phyloP scores from a whole-genome alignment of 805 yeast species.

The Kodamaea restingae region DNA sequence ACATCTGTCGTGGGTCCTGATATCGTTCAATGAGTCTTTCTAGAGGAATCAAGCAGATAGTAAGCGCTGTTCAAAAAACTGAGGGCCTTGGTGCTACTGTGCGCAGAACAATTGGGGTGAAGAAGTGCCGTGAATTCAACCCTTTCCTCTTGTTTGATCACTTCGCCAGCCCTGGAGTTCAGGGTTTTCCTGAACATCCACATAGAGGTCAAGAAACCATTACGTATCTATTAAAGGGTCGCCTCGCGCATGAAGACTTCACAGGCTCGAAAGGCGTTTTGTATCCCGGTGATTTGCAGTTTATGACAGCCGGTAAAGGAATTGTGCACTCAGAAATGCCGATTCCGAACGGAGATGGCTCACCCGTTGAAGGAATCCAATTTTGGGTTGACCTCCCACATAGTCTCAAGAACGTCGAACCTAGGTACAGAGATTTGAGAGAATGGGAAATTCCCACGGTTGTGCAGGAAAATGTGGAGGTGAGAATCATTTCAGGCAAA shows the following conservation, averaged over 20 bases:
- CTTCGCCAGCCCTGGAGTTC: conserved; percentile 57
- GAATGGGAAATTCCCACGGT: conserved; percentile 61
- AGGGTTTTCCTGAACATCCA: conserved; percentile 82
- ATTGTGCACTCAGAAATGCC: conserved; percentile 88
- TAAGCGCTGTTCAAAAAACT: conserved; percentile 59
- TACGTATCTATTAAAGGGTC: conserved; percentile 61
- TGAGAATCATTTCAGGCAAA: conserved; percentile 74
- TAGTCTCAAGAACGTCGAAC: conserved; percentile 56
- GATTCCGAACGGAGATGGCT: conserved; percentile 44
- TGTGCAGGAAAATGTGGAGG: conserved; percentile 56
- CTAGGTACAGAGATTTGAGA: conserved; percentile 75
- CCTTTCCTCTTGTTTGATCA: conserved; percentile 85
- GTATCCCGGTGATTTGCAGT: conserved; percentile 80
- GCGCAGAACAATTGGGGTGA: conserved; percentile 73
- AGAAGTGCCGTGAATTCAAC: conserved; percentile 64
- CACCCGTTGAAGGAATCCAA: conserved; percentile 63
- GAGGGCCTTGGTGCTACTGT: conserved; percentile 91
- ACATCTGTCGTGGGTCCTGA: not conserved
- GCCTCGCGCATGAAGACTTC: conserved; percentile 79
- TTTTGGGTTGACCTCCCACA: conserved; percentile 84
- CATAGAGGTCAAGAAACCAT: conserved; percentile 84
- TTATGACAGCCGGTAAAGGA: conserved; percentile 92
- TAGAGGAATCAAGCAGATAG: conserved; percentile 23
- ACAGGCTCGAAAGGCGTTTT: conserved; percentile 79
- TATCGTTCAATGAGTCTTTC: not conserved